A percentile compares a stretch with the other conserved stretches of the same genome.
phyloP scores from a whole-genome alignment of 805 yeast species.

The Saccharomycopsis sp. region DNA sequence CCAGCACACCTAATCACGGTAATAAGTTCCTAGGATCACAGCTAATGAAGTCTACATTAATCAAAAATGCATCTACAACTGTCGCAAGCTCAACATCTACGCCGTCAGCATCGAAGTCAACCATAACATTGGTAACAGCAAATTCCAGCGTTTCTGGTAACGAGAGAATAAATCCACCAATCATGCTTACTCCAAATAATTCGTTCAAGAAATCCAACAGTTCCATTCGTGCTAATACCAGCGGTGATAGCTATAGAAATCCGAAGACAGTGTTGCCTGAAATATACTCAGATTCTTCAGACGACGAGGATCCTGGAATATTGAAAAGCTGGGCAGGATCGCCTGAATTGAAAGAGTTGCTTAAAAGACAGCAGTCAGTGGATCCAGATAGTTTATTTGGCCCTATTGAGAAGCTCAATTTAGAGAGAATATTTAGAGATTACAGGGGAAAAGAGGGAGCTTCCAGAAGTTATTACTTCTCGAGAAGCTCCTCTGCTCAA shows the following conservation, averaged over 20 bases:
- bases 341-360: slow-evolving; percentile 43
- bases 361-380: slow-evolving; percentile 41
- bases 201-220: not conserved
- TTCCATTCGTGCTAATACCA: not conserved
- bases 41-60: slow-evolving; percentile 18
- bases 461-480: not conserved
- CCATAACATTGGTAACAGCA: not conserved
- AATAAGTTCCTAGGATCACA: slow-evolving; percentile 17
- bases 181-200: slow-evolving; percentile 14
- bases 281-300: slow-evolving; percentile 47
- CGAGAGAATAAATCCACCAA: slow-evolving; percentile 15
- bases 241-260: not conserved
- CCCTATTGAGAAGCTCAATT: slow-evolving; percentile 58
- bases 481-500: not conserved
- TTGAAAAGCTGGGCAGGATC: slow-evolving; percentile 59
- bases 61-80: slow-evolving; percentile 14
- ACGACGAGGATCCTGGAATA: slow-evolving; percentile 42
- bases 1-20: slow-evolving; percentile 12
- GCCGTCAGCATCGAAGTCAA: not conserved
- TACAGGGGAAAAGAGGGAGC: slow-evolving; percentile 13
- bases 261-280: slow-evolving; percentile 35
- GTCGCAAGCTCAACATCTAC: not conserved
- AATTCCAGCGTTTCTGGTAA: not conserved
- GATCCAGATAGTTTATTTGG: slow-evolving; percentile 73
- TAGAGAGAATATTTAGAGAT: slow-evolving; percentile 58